Conservation (phyloP, 2,329 filamentous ascomycete genomes). For the Lizonia empirigonia region DNA sequence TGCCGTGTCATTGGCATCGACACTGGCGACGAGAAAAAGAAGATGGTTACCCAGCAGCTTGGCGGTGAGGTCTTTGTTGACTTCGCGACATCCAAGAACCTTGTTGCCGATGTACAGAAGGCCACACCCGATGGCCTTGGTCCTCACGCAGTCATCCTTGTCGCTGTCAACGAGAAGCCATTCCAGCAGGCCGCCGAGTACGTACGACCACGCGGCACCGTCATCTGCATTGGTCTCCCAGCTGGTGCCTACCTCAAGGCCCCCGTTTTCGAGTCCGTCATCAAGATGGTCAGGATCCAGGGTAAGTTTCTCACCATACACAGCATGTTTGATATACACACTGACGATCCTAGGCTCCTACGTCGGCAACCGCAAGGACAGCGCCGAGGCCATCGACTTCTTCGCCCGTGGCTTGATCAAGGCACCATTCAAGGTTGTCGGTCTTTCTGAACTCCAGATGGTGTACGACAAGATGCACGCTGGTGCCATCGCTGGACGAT, state of each 20-base stretch:
- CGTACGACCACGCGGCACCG: slow-evolving; percentile 78
- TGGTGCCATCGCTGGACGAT: slow-evolving; percentile 76
- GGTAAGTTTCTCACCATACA: background rate
- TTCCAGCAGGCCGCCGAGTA: slow-evolving; percentile 95
- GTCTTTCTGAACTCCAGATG: slow-evolving; percentile 76
- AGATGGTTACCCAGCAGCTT: slow-evolving; percentile 68
- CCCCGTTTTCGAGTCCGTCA: slow-evolving; percentile 86
- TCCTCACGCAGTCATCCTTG: slow-evolving; percentile 83
- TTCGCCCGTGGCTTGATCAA: slow-evolving; percentile 83
- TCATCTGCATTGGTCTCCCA: slow-evolving; percentile 89
- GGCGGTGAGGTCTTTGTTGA: slow-evolving; percentile 79
- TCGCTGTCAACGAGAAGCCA: slow-evolving; percentile 86
- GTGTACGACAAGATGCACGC: slow-evolving; percentile 75
- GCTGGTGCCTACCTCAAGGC: slow-evolving; percentile 76
- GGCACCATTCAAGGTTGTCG: slow-evolving; percentile 83
- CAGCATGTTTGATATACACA: slow-evolving; percentile 58
- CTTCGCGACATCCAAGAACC: slow-evolving; percentile 74
- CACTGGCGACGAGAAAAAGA: slow-evolving; percentile 77
- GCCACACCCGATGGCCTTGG: slow-evolving; percentile 80
- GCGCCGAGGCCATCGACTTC: slow-evolving; percentile 88
- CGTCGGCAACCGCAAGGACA: slow-evolving; percentile 90
- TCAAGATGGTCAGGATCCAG: slow-evolving; percentile 90
- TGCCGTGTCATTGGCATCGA: slow-evolving; percentile 82
- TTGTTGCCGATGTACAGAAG: slow-evolving; percentile 83
- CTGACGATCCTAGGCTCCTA: slow-evolving; percentile 55